Conservation (phyloP, 2,329 filamentous ascomycete genomes). For the Scleromitrula shiraiana region DNA sequence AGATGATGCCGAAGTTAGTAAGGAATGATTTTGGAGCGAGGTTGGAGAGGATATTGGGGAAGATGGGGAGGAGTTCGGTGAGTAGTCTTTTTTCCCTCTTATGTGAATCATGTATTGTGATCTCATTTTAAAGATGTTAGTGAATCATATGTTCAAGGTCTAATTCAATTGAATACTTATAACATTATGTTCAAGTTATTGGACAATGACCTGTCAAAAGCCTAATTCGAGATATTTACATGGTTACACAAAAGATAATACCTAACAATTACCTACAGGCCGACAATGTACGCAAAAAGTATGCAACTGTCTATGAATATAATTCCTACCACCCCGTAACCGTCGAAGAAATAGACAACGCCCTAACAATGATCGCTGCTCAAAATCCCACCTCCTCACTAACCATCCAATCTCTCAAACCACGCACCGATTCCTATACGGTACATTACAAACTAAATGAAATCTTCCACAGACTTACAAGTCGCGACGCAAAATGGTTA, state of each 20-base stretch:
- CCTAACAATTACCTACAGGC: not conserved
- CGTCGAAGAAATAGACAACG: slow-evolving; percentile 63
- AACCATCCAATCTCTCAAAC: slow-evolving; percentile 38
- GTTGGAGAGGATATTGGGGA: slow-evolving; percentile 14
- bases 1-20: not conserved
- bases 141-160: not conserved
- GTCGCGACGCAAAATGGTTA: slow-evolving; percentile 79
- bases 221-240: too few species aligned
- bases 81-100: not conserved
- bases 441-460: slow-evolving; percentile 39
- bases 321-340: slow-evolving; percentile 39
- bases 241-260: not conserved
- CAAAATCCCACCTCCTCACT: slow-evolving; percentile 64
- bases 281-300: not conserved
- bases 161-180: not conserved
- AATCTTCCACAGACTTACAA: slow-evolving; percentile 52
- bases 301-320: slow-evolving; percentile 1
- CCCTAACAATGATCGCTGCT: slow-evolving; percentile 60
- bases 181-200: not conserved
- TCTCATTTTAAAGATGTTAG: not conserved
- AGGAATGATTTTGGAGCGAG: slow-evolving; percentile 3
- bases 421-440: not conserved
- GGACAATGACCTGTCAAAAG: too few species aligned
- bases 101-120: not conserved
- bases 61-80: slow-evolving; percentile 8